A percentile compares a stretch with the other conserved stretches of the same genome.
Conservation (phyloP, 441 rosid genomes). For the Manihot esculenta region DNA sequence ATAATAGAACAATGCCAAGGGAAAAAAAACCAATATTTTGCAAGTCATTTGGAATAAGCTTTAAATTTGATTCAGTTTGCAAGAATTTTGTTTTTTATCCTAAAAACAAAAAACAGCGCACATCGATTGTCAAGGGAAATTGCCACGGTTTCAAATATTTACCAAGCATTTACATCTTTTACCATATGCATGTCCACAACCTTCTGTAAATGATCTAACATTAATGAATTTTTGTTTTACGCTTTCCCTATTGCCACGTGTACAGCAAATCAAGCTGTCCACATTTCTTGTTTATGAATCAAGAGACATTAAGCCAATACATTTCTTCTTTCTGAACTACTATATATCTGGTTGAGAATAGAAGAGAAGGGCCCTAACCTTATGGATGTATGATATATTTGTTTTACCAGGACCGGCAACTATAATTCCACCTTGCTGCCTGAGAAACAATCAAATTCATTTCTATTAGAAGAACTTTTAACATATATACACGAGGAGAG, state of each 20-base stretch:
- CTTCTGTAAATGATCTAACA: not conserved
- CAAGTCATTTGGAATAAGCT: not conserved
- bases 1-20: not conserved
- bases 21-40: not conserved
- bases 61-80: not conserved
- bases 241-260: not conserved
- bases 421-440: slow-evolving; percentile 95
- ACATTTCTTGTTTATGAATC: not conserved
- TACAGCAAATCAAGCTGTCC: not conserved
- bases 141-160: not conserved
- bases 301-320: not conserved
- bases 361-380: slow-evolving; percentile 42
- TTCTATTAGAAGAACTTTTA: not conserved
- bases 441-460: slow-evolving; percentile 35
- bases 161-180: not conserved
- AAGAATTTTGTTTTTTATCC: not conserved
- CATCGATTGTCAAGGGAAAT: not conserved
- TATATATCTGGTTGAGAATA: too few relatives aligned
- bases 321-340: not conserved
- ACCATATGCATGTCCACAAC: not conserved
- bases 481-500: not conserved
- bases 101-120: not conserved
- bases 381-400: slow-evolving; percentile 76
- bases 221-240: too few relatives aligned
- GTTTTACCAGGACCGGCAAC: slow-evolving; percentile 89